Conservation (phyloP, 225 moss, liverwort and hornwort species). For the Bryum argenteum region DNA sequence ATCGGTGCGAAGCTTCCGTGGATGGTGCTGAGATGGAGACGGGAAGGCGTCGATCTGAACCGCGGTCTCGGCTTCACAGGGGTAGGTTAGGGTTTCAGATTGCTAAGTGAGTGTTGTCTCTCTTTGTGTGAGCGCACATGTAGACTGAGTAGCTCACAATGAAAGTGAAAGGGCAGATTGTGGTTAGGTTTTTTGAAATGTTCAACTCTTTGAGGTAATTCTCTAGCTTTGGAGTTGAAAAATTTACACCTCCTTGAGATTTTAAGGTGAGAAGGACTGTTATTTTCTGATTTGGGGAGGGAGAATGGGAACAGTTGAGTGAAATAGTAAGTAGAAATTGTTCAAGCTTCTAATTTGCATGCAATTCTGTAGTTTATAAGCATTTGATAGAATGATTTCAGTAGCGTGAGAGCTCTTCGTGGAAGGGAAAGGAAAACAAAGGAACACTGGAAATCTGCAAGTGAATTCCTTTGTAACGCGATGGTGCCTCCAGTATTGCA, state of each 20-base stretch:
- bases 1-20: conserved; percentile 23
- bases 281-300: conserved; percentile 11
- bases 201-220: not conserved
- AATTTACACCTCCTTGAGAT: no score
- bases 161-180: not conserved
- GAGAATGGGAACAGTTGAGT: not conserved
- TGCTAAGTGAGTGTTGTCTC: not conserved
- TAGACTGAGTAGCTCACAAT: not conserved
- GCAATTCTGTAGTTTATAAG: not conserved
- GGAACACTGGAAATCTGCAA: not conserved
- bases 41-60: conserved; percentile 39
- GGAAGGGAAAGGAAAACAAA: not conserved
- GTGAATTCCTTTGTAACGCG: conserved; percentile 23
- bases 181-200: not conserved
- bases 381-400: not conserved
- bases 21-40: conserved; percentile 36
- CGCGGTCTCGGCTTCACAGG: conserved; percentile 40
- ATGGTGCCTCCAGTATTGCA: conserved; percentile 37
- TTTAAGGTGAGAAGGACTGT: not conserved
- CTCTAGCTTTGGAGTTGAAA: not conserved
- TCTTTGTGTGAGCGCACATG: not conserved
- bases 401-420: not conserved
- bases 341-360: not conserved
- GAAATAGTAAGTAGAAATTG: not conserved
- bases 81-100: conserved; percentile 45